A percentile compares a stretch with the other conserved stretches of the same genome.
phyloP scores from a whole-genome alignment of 2,329 filamentous ascomycete species.

The Stemphylium vesicarium region DNA sequence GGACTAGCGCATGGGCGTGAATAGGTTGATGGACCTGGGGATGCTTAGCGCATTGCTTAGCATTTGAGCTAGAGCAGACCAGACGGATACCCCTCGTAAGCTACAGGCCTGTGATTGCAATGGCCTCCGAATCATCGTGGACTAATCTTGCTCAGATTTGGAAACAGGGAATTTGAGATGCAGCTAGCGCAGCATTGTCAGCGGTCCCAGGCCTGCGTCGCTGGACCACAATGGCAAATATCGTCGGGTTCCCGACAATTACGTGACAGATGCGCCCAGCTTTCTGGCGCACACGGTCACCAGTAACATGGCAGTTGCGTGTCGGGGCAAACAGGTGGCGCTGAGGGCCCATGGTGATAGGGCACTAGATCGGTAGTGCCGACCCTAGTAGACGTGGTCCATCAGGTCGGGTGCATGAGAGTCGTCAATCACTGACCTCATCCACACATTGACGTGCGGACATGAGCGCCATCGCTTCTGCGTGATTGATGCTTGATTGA shows the following conservation, averaged over 20 bases:
- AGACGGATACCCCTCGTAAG: constrained; percentile 19
- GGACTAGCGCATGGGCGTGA: constrained; percentile 18
- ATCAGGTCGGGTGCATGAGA: constrained; percentile 16
- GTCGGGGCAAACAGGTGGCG: constrained; percentile 19
- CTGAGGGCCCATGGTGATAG: constrained; percentile 18
- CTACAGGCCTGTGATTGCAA: constrained; percentile 12
- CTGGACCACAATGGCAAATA: background rate
- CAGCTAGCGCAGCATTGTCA: constrained; percentile 2
- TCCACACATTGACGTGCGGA: constrained; percentile 7
- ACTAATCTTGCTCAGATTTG: constrained; percentile 1
- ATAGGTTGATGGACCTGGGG: constrained; percentile 23
- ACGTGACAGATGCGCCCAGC: constrained; percentile 3
- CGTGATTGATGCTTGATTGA: background rate
- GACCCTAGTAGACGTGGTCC: constrained; percentile 21
- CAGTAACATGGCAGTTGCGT: constrained; percentile 4
- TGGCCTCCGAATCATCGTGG: constrained; percentile 9
- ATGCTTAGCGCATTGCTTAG: constrained; percentile 14
- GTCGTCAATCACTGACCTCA: constrained; percentile 16
- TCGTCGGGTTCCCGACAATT: background rate
- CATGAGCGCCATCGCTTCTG: constrained; percentile 3
- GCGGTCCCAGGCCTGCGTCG: background rate
- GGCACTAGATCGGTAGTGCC: constrained; percentile 21
- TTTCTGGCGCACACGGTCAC: constrained; percentile 7
- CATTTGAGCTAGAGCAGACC: constrained; percentile 23
- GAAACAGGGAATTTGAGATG: constrained; percentile 5